Conservation (phyloP, 768 basidiomycete genomes). For the Calocera cornea region DNA sequence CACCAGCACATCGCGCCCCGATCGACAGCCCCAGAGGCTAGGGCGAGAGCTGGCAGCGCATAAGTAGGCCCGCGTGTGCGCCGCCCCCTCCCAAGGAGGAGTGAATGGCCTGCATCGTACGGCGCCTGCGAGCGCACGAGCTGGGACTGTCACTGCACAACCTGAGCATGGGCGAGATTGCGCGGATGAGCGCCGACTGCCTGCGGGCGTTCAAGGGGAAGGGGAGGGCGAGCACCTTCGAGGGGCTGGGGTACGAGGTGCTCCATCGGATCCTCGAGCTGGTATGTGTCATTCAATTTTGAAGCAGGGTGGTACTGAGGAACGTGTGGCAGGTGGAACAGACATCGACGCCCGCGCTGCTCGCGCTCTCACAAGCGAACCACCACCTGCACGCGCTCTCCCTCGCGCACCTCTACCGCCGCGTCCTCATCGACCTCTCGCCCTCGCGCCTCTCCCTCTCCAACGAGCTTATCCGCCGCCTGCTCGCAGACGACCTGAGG, state of each 20-base stretch:
- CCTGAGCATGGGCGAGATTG: too few species aligned
- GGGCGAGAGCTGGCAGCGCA: too few species aligned
- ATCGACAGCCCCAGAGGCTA: too few species aligned
- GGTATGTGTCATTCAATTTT: neutral
- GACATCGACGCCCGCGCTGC: neutral
- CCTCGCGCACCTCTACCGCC: neutral
- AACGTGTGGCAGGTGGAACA: neutral
- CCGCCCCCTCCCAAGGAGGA: too few species aligned
- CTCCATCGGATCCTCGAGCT: neutral
- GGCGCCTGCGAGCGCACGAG: too few species aligned
- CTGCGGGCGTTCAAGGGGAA: neutral
- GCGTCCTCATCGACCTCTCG: neutral
- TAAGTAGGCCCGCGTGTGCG: too few species aligned
- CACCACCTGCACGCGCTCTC: neutral
- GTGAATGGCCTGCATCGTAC: too few species aligned
- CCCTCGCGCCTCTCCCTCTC: neutral
- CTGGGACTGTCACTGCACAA: too few species aligned
- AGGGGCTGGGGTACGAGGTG: neutral
- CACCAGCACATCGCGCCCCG: too few species aligned
- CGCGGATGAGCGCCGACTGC: neutral
- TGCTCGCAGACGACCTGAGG: neutral
- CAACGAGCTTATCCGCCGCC: neutral
- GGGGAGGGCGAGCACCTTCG: neutral
- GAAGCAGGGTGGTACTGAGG: neutral
- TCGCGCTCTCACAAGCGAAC: neutral